phyloP scores from a whole-genome alignment of 2,329 filamentous ascomycete genomes.

The Diaporthe ampelina region DNA sequence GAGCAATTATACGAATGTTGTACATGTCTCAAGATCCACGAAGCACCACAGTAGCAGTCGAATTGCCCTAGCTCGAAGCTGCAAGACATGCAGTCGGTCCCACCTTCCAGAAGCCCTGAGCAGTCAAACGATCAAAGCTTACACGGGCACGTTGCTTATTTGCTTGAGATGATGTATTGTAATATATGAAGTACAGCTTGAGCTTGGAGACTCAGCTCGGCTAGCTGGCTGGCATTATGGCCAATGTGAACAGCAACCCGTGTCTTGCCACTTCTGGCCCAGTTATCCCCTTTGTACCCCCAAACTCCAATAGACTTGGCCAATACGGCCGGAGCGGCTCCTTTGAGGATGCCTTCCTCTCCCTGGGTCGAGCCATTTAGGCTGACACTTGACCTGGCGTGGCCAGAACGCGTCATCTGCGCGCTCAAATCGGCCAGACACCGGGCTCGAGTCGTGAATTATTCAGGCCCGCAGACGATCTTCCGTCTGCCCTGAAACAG shows the following conservation, averaged over 20 bases:
- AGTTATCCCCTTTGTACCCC: background rate
- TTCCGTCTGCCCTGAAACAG: slow-evolving; percentile 9
- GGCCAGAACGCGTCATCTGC: slow-evolving; percentile 19
- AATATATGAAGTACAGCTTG: slow-evolving; percentile 24
- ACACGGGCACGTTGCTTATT: background rate
- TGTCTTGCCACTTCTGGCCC: slow-evolving; percentile 12
- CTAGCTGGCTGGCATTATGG: slow-evolving; percentile 19
- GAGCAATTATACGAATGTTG: background rate
- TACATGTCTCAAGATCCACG: background rate
- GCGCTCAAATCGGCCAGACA: slow-evolving; percentile 6
- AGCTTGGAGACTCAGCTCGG: slow-evolving; percentile 6
- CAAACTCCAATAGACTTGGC: slow-evolving; percentile 17
- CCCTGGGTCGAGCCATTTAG: background rate
- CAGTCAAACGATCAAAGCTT: background rate
- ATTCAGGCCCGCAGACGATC: slow-evolving; percentile 14
- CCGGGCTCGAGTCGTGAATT: slow-evolving; percentile 2
- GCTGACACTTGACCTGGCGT: slow-evolving; percentile 13
- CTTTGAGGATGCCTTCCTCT: slow-evolving; percentile 13
- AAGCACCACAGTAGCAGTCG: background rate
- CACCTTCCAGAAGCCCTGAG: background rate
- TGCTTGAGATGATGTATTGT: background rate
- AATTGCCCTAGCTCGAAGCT: background rate
- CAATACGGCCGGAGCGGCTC: slow-evolving; percentile 15
- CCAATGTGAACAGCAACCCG: slow-evolving; percentile 11
- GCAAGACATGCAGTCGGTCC: background rate